Evolutionary conservation across 768 basidiomycete genomes (phyloP).

Genomic region (Mrakia gelida): DNA sequence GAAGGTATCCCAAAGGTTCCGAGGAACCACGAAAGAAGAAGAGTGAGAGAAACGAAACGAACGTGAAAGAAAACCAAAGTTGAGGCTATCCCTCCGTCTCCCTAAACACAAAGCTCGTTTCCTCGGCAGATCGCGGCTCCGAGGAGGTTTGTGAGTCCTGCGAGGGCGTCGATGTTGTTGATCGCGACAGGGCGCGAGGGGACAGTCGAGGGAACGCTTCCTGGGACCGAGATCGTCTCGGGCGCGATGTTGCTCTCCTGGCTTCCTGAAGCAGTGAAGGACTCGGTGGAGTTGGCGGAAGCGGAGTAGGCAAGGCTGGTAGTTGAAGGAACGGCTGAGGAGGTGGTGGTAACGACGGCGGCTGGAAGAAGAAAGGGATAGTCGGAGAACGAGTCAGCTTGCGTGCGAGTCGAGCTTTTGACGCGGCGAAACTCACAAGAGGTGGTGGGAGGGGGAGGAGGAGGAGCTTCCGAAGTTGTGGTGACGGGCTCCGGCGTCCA

Average conservation of each 20-base stretch:
- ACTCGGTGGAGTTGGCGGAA: not conserved
- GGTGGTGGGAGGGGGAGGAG: constrained; percentile 6
- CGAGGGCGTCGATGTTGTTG: constrained; percentile 36
- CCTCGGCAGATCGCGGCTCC: not conserved
- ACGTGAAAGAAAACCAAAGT: no score
- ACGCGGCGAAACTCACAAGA: not conserved
- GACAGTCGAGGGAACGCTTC: not conserved
- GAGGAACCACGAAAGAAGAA: not conserved
- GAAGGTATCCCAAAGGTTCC: not conserved
- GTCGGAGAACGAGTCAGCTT: not conserved
- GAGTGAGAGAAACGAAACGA: not conserved
- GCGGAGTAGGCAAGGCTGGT: not conserved
- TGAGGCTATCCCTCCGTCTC: not conserved
- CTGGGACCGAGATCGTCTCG: not conserved
- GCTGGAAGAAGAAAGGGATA: not conserved
- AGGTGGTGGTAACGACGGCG: not conserved
- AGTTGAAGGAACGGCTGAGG: not conserved
- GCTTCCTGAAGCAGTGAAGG: not conserved
- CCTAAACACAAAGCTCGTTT: not conserved
- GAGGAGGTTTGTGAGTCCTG: constrained; percentile 32
- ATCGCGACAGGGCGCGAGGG: constrained; percentile 17
- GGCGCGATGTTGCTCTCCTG: not conserved
- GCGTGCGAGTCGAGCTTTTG: not conserved
- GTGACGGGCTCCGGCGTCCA: not conserved
- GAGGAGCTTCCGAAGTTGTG: not conserved